Evolutionary conservation across 208 protist genomes (phyloP), one percentile per base, ranked within the genome.

Genomic region (Crithidia mellificae): DNA sequence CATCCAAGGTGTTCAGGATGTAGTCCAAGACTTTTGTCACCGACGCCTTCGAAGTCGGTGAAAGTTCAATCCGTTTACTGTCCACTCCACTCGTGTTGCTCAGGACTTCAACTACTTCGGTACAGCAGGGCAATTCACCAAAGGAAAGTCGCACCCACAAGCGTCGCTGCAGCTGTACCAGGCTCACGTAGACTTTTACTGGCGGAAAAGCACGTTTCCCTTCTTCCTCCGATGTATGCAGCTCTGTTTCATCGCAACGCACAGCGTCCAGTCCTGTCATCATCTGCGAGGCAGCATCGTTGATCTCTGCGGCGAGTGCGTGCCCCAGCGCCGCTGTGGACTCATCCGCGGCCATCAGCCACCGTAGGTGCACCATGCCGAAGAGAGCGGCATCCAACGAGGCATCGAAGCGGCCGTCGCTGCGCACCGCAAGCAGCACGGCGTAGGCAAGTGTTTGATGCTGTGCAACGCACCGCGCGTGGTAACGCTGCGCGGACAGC

Each of bases 361-460:
- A 89, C 19, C 84, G 80, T 22, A 93, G 65, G 17, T 83, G 59
- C 51, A 91, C 78, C 12, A 85, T 46, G 0, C 88, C 88, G 67
- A 90, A 85, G 1, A 68, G 49, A n/a, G 76, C 2, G 41, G 76
- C 58, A 38, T 78, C 65, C 15, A 93, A 22, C 20, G 81, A 59
- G 41, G 76, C 77, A 57, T 93, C 88, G 61, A 91, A 93, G 29
- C 80, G 81, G 36, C 88, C 88, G 62, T 93, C 88, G 17, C 78
- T 74, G 47, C 64, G 75, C 22, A 93, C 2, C 22, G 53, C 61
- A 15, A 75, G 68, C 62, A 79, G 66, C 20, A 93, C 52, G 8
- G 65, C 47, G 14, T 24, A 32, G 7, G 49, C 44, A 19, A 70
- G 55, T 0, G 30, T 9, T 22, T 78, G 73, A 46, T 74, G 73